Percentiles rank a stretch among this genome's conserved stretches.
phyloP scores from a whole-genome alignment of 495 filamentous ascomycete species.

The Aspergillus olivimuriae region DNA sequence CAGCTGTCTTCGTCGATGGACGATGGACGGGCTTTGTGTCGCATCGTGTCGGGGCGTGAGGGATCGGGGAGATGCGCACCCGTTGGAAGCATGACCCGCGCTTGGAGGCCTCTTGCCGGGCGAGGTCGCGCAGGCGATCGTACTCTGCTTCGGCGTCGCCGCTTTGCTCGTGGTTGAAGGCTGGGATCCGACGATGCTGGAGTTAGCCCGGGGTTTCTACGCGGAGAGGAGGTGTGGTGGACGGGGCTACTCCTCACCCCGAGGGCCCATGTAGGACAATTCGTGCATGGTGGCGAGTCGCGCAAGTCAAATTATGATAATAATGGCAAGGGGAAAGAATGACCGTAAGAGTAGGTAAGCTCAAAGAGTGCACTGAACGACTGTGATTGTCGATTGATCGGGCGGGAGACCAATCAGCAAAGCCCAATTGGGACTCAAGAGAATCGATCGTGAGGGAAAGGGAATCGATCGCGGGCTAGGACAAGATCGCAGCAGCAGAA shows the following conservation, averaged over 20 bases:
- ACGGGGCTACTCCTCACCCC: slow-evolving; percentile 21
- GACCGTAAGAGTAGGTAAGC: no score
- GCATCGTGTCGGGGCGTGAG: background rate
- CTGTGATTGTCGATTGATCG: no score
- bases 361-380: no score
- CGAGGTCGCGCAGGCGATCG: slow-evolving; percentile 81
- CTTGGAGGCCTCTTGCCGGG: slow-evolving; percentile 69
- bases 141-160: slow-evolving; percentile 75
- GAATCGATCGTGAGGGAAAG: background rate
- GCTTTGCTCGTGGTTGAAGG: slow-evolving; percentile 72
- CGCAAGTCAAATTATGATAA: background rate
- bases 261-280: slow-evolving; percentile 56
- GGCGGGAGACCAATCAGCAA: background rate
- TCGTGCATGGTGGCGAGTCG: slow-evolving; percentile 48
- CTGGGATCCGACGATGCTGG: slow-evolving; percentile 34
- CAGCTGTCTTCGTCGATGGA: background rate
- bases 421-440: background rate
- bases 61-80: slow-evolving; percentile 33
- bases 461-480: no score
- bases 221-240: background rate
- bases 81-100: slow-evolving; percentile 66
- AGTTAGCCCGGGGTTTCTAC: background rate
- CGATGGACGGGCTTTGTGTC: slow-evolving; percentile 1
- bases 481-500: no score
- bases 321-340: background rate